Conservation (phyloP, 2,329 filamentous ascomycete species). For the Fusarium floridanum region DNA sequence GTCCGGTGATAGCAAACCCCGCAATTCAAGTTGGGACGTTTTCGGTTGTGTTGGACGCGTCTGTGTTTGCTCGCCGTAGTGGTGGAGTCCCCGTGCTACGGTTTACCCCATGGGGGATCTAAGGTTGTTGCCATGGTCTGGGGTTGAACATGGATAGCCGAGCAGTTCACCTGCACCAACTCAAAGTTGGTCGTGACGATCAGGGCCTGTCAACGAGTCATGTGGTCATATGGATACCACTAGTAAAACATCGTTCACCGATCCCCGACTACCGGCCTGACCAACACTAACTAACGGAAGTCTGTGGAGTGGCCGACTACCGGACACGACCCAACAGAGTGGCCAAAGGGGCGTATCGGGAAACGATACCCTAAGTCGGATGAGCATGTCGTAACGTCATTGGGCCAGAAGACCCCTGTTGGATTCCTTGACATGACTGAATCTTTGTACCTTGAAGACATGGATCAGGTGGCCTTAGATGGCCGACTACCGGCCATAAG, state of each 20-base stretch:
- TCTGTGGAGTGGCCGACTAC: background rate
- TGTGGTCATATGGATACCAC: background rate
- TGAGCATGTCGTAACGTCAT: too few relatives aligned
- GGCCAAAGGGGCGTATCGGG: too few relatives aligned
- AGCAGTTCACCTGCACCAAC: too few relatives aligned
- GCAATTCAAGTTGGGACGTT: background rate
- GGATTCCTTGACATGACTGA: too few relatives aligned
- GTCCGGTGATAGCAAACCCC: background rate
- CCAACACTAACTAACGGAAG: background rate
- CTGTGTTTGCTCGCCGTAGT: too few relatives aligned
- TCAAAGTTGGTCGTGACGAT: background rate
- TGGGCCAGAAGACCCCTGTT: too few relatives aligned
- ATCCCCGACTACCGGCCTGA: background rate
- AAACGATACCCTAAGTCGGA: too few relatives aligned
- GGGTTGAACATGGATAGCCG: background rate
- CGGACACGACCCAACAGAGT: too few relatives aligned
- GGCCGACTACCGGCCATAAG: too few relatives aligned
- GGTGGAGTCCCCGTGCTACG: background rate
- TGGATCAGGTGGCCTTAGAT: too few relatives aligned
- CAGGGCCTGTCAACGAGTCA: background rate
- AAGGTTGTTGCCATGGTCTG: background rate
- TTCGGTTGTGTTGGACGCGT: too few relatives aligned
- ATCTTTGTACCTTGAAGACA: too few relatives aligned
- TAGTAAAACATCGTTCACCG: background rate
- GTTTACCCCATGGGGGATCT: background rate